Evolutionary conservation across 164 flowering plant genomes (phyloP), one percentile per base, ranked within the genome.

Genomic region (Piper betle): DNA sequence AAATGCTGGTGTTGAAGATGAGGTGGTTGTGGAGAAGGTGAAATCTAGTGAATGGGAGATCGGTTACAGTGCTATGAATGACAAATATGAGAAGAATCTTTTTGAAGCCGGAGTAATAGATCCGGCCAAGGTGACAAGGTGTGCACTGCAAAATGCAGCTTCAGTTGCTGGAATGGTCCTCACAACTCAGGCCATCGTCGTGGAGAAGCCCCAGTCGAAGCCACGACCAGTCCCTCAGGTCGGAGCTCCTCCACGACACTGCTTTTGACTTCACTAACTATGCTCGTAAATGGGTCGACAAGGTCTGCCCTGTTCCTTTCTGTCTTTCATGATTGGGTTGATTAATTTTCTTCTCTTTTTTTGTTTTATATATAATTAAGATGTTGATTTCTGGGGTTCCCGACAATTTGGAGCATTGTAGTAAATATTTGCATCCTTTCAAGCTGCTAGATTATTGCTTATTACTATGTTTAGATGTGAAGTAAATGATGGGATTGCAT

Each of bases 221-320:
- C 33, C 33, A 25, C 2, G 33, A 88, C 74, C 61, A 73, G 6
- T 71, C 64, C n/a, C 75, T 91, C 61, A 91, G 88, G 76, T 79
- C 85, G 16, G 96, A 93, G 70, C 87, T 93, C 40, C 83, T 90
- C 37, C 46, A 79, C 3, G 98, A 93, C 72, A 86, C 96, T n/a
- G 85, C 88, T 68, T 90, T 93, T 70, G 92, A 90, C 20, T 86
- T 76, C 76, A 75, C 86, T 8, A 81, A 82, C n/a, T 82, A 71
- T 66, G 79, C 97, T 61, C 87, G 84, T 42, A 81, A 81, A 66
- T 93, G 98, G 98, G 84, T 87, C 60, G 92, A 93, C 0, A 73
- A 75, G 77, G 98, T 89, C 70, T 39, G 54, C 52, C 13, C 43
- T 16, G 19, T 63, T 39, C 19, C 17, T 46, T 37, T 39, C n/a